Evolutionary conservation across 495 filamentous ascomycete genomes (phyloP), one percentile per base, ranked within the genome.

Genomic region (Astrothelium subdiscretum): DNA sequence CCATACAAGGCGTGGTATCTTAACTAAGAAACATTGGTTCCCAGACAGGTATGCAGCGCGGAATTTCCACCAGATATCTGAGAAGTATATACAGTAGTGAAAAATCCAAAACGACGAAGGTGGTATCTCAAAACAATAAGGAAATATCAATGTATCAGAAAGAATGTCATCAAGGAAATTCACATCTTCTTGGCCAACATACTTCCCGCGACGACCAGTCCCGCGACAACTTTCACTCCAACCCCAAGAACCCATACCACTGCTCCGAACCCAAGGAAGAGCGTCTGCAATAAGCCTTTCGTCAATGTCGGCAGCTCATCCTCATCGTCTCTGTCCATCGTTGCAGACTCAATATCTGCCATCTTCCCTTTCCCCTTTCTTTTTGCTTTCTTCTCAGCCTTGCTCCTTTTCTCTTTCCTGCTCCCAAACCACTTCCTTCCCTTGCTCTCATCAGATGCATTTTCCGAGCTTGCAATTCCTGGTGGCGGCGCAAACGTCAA

Each of bases 171-270:
- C 20, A 51, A 60, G 24, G 15, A 11, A 61, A 48, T 11, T 43
- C 63, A 68, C 59, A 69, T 38, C 62, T 67, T 71, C 40, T 66
- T 67, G 32, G 68, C 66, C 57, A 66, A 66, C 62, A 61, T 54
- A n/a, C 62, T 69, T 63, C 65, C 65, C 64, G 67, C 67, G 2
- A 72, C 68, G 1, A 70, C 64, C 24, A 72, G 24, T 0, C 64
- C 68, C 4, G 66, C 66, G 22, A 69, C 62, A 13, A 70, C 58
- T 62, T 72, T 72, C 29, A 72, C 63, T 15, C 54, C 66, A 40
- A 70, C 65, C 38, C 44, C 63, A 24, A 72, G 31, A 58, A 67
- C 62, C 32, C 62, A 68, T 13, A 72, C 68, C 22, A 67, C 64
- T 8, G 68, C 40, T 52, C 64, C 66, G 32, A 68, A 69, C 38